These are phyloP conservation scores for Eucalyptus cloeziana DNA, from an alignment of 345 rosid genomes.

Conservation along the genomic window DNA sequence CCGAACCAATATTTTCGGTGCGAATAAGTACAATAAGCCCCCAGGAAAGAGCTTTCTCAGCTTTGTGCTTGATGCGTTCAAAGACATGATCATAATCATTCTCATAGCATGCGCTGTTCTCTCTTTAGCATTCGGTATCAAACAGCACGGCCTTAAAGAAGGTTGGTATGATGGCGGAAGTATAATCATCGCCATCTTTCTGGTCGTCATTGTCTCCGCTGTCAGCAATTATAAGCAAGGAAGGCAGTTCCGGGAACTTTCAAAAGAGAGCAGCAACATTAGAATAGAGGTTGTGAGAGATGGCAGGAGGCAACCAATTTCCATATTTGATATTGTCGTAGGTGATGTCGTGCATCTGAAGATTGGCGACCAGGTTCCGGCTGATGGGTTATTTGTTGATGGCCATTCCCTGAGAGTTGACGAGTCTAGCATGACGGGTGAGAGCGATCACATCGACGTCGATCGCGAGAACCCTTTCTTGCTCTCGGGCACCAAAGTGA, in stretches of 20 bases:
- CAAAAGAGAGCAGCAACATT: constrained; percentile 38
- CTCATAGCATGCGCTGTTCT: constrained; percentile 47
- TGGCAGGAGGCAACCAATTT: constrained; percentile 27
- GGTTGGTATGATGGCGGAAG: constrained; percentile 80
- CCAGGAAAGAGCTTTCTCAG: constrained; percentile 33
- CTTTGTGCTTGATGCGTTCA: constrained; percentile 42
- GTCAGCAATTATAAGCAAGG: constrained; percentile 36
- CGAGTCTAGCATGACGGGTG: constrained; percentile 66
- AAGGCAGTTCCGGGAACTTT: constrained; percentile 40
- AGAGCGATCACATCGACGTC: constrained; percentile 33
- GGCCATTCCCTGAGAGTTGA: constrained; percentile 37
- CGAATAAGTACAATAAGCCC: constrained; percentile 45
- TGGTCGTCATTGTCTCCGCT: constrained; percentile 42
- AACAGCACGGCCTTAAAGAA: constrained; percentile 40
- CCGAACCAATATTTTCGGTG: constrained; percentile 36
- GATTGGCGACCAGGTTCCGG: constrained; percentile 64
- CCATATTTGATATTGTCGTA: constrained; percentile 50
- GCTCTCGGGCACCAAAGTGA: constrained; percentile 49
- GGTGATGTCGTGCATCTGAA: constrained; percentile 50
- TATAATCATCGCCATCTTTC: constrained; percentile 43
- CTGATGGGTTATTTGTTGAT: constrained; percentile 44
- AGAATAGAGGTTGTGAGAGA: constrained; percentile 37
- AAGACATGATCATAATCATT: constrained; percentile 44
- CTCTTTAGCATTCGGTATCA: constrained; percentile 53
- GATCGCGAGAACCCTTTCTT: constrained; percentile 29